Evolutionary conservation across 2,329 filamentous ascomycete genomes (phyloP), one percentile per base, ranked within the genome.

Genomic region (Teratosphaeriaceae sp.): DNA sequence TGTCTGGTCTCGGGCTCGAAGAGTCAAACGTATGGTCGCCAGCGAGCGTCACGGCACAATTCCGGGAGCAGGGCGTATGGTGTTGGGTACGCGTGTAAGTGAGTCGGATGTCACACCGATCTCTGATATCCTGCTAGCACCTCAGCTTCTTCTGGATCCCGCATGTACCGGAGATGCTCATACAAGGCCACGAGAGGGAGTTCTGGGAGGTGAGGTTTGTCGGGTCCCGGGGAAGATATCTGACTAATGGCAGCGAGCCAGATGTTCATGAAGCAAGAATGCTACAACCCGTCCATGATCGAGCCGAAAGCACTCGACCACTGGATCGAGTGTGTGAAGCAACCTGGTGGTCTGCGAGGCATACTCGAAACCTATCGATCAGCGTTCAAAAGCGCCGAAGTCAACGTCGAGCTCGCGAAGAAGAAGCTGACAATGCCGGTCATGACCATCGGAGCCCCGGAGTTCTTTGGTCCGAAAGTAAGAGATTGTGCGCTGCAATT

Each of bases 181-280:
- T 65, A 11, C 53, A 58, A 33, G 63, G 63, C 2, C 59, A 62
- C 15, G 64, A 66, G 49, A 51, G 57, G 21, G 63, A 65, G 44
- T 65, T 66, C 29, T 66, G 63, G 63, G 61, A 42, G 31, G 26
- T 40, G 15, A 3, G 37, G 24, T 37, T 7, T 34, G 7, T 7
- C 15, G 8, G 15, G 12, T 9, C 30, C 30, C 8, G 30, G 15
- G 7, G 30, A 8, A 8, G 30, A 34, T 34, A 34, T 34, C 30
- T n/a, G 13, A 13, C 24, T 27, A 13, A 27, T 13, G 15, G 7
- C 8, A 9, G 8, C 30, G 7, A 7, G 20, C 20, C 9, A 61
- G 42, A 59, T 59, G 51, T 66, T 66, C 48, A 65, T 66, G 53
- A 64, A 63, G 44, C 60, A 62, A 29, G 63, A 67, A 49, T 66